Evolutionary conservation across 345 rosid species (phyloP).

Genomic region (Syzygium aqueum): DNA sequence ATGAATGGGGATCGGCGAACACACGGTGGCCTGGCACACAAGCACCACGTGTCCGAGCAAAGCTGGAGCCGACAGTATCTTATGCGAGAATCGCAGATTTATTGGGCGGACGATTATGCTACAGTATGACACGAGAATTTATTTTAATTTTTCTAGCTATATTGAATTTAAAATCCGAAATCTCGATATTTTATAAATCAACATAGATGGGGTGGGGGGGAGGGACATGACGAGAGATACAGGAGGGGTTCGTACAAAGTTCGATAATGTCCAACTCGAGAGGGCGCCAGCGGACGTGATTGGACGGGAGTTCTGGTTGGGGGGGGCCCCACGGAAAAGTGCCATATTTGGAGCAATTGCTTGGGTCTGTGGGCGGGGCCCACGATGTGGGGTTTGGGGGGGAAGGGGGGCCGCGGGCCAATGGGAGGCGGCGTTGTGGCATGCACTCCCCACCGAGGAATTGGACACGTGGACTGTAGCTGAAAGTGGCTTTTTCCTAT

Average conservation of each 20-base stretch:
- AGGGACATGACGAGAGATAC: neutral
- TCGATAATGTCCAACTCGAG: neutral
- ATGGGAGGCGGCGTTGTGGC: neutral
- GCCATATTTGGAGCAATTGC: neutral
- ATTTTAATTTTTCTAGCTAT: neutral
- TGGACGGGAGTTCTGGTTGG: neutral
- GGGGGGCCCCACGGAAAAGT: neutral
- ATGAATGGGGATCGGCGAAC: neutral
- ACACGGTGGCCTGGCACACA: neutral
- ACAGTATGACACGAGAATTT: neutral
- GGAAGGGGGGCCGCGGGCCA: neutral
- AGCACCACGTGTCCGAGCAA: neutral
- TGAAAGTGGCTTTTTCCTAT: neutral
- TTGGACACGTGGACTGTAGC: neutral
- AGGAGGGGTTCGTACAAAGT: neutral
- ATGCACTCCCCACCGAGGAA: neutral
- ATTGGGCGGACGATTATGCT: neutral
- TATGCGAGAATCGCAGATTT: neutral
- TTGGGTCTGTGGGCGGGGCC: neutral
- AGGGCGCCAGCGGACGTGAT: neutral
- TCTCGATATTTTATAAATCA: neutral
- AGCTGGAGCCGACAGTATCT: neutral
- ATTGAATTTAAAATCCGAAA: no score
- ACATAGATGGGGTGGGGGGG: neutral
- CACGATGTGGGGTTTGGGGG: neutral